Percentiles rank a stretch among this genome's conserved stretches.
Evolutionary conservation across 495 filamentous ascomycete species (phyloP).

Genomic region (Podospora appendiculata): DNA sequence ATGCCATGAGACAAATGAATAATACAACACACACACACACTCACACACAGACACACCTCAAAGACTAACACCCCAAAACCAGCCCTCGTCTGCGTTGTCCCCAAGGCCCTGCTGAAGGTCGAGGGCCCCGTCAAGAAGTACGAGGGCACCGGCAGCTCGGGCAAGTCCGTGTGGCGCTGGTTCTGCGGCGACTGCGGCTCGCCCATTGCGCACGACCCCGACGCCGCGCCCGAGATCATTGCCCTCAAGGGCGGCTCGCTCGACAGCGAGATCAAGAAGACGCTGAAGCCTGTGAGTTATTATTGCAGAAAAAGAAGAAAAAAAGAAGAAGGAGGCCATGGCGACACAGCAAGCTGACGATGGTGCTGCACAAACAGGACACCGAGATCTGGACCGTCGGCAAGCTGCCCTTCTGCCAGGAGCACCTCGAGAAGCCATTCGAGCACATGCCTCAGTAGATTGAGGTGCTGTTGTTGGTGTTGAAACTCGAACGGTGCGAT

Average conservation of each 20-base stretch:
- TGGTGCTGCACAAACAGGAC: conserved; percentile 32
- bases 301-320: no score
- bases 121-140: conserved; percentile 57
- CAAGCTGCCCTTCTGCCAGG: conserved; percentile 64
- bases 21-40: no score
- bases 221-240: conserved; percentile 59
- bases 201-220: conserved; percentile 62
- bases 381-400: conserved; percentile 61
- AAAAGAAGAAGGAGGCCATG: no score
- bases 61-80: background rate
- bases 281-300: conserved; percentile 51
- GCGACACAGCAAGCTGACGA: no score
- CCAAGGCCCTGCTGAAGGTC: conserved; percentile 52
- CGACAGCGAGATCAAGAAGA: conserved; percentile 56
- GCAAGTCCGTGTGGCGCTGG: conserved; percentile 53
- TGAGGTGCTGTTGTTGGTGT: background rate
- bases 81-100: conserved; percentile 61
- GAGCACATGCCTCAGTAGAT: conserved; percentile 52
- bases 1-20: no score
- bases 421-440: conserved; percentile 53
- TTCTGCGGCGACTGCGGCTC: conserved; percentile 65
- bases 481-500: no score
- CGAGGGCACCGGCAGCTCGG: conserved; percentile 46
- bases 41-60: no score
- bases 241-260: conserved; percentile 61